Evolutionary conservation across 225 moss, liverwort and hornwort genomes (phyloP).

Genomic region (Pseudisothecium myosuroides): DNA sequence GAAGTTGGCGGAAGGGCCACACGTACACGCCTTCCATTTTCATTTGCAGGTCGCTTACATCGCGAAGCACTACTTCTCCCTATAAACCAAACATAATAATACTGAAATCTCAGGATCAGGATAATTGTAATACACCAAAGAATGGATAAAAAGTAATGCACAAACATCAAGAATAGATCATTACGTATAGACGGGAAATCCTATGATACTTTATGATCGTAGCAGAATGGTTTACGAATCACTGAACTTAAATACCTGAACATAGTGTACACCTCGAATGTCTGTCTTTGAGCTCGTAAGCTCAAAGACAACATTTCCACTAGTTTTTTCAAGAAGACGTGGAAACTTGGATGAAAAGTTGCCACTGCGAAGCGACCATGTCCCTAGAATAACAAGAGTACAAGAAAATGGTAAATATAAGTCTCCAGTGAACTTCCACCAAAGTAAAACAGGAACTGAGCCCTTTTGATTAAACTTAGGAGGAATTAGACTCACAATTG

Average conservation of each 20-base stretch:
- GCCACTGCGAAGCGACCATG: constrained; percentile 69
- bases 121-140: neutral
- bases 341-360: constrained; percentile 71
- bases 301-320: constrained; percentile 85
- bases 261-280: constrained; percentile 85
- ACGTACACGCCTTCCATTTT: constrained; percentile 97
- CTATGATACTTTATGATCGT: neutral
- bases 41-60: constrained; percentile 89
- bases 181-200: neutral
- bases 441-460: neutral
- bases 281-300: constrained; percentile 81
- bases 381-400: constrained; percentile 23
- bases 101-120: neutral
- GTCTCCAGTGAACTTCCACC: neutral
- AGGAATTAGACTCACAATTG: neutral
- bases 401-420: neutral
- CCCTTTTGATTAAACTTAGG: neutral
- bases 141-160: neutral
- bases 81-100: neutral
- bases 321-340: constrained; percentile 51
- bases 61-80: constrained; percentile 91
- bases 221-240: neutral
- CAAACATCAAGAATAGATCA: neutral
- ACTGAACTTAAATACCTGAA: constrained; percentile 48
- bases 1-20: constrained; percentile 92